Conservation (phyloP, 176 grass and related monocot species). For the Aegilops bicornis region DNA sequence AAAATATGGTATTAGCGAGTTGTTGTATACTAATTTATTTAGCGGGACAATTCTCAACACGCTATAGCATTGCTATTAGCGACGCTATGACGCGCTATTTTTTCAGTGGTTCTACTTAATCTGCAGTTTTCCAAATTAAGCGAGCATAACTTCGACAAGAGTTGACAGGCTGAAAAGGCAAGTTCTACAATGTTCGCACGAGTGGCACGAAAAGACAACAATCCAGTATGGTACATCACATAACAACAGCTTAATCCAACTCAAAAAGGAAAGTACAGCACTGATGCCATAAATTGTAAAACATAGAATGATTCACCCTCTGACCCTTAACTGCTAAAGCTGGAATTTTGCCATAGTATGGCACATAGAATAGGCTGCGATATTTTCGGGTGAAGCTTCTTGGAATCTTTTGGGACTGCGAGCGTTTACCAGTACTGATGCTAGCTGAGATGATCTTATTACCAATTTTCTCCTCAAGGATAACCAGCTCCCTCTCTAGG, state of each 20-base stretch:
- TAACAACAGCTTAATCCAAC: not conserved
- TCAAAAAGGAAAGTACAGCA: too few species aligned
- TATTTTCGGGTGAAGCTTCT: not conserved
- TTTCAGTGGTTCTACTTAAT: too few species aligned
- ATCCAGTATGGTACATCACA: not conserved
- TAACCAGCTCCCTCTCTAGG: not conserved
- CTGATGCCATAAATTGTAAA: too few species aligned
- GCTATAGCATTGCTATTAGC: too few species aligned
- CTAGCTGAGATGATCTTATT: constrained; percentile 19
- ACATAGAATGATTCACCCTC: too few species aligned
- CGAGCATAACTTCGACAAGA: not conserved
- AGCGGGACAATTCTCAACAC: too few species aligned
- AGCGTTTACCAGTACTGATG: constrained; percentile 2
- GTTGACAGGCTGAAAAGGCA: not conserved
- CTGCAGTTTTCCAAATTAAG: not conserved
- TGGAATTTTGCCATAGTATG: too few species aligned
- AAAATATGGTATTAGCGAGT: too few species aligned
- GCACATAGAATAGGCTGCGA: not conserved
- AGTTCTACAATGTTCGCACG: not conserved
- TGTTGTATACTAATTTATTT: too few species aligned
- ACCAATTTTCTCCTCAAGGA: not conserved
- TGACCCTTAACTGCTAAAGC: too few species aligned
- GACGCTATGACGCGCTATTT: too few species aligned
- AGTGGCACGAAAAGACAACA: not conserved
- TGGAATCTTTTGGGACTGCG: not conserved